Conservation (phyloP, 1,139 yeast species). For the Blastobotrys aristatus region DNA sequence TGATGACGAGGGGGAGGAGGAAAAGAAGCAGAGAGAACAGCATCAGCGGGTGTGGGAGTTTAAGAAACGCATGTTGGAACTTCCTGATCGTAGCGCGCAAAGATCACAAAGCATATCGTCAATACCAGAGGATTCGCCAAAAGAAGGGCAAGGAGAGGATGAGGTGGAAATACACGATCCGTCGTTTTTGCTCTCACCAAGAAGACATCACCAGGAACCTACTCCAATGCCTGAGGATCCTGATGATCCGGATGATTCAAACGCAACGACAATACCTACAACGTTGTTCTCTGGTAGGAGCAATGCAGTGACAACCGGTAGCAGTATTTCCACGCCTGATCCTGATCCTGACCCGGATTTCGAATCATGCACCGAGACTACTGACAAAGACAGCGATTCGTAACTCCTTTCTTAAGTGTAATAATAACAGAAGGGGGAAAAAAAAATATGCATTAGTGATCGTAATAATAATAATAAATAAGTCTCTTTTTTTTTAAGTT, state of each 20-base stretch:
- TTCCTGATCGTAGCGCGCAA: too few species aligned
- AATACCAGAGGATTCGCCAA: too few species aligned
- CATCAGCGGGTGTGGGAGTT: too few species aligned
- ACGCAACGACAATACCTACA: not conserved
- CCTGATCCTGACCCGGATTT: not conserved
- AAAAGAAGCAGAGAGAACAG: not conserved
- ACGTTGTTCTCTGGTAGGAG: not conserved
- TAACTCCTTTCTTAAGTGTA: not conserved
- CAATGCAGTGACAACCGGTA: not conserved
- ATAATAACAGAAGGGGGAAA: not conserved
- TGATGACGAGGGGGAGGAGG: not conserved
- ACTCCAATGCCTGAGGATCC: conserved; percentile 11
- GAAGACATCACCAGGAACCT: conserved; percentile 2
- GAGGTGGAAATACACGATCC: conserved; percentile 10
- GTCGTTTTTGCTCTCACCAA: not conserved
- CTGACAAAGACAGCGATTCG: not conserved
- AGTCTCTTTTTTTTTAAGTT: too few species aligned
- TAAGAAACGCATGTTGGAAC: not conserved
- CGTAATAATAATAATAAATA: too few species aligned
- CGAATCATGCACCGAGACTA: not conserved
- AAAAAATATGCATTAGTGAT: conserved; percentile 1
- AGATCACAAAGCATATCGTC: too few species aligned
- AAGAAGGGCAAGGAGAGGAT: not conserved
- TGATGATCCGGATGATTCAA: not conserved
- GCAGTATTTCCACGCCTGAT: not conserved